Conservation (phyloP, 345 rosid species). For the Kernera saxatilis region DNA sequence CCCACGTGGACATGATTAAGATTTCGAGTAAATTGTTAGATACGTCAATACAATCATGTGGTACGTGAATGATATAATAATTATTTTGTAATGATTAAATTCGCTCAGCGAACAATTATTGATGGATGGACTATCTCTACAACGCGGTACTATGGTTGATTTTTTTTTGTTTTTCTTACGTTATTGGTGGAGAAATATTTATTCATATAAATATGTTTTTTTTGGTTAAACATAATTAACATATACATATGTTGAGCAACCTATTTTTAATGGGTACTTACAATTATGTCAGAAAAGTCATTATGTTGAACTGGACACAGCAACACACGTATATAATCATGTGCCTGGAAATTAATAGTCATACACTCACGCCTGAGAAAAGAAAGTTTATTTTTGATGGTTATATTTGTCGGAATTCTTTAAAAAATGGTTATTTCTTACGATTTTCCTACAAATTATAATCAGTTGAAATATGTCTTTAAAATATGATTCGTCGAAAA, state of each 20-base stretch:
- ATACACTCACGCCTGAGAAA: background rate
- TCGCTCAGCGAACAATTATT: slow-evolving; percentile 1
- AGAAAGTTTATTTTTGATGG: no score
- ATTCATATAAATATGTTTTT: background rate
- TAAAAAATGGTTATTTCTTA: no score
- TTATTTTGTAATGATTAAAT: slow-evolving; percentile 20
- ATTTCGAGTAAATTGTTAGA: slow-evolving; percentile 19
- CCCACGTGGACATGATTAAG: slow-evolving; percentile 27
- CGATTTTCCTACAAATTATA: no score
- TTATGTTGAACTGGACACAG: background rate
- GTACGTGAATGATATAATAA: slow-evolving; percentile 16
- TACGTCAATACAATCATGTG: slow-evolving; percentile 21
- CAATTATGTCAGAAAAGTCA: background rate
- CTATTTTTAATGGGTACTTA: background rate
- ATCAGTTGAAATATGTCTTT: no score
- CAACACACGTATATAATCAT: background rate
- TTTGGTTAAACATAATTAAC: no score
- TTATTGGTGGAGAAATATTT: background rate
- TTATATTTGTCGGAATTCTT: no score
- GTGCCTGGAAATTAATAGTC: background rate
- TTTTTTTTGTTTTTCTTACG: background rate
- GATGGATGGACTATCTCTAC: background rate
- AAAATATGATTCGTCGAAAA: no score
- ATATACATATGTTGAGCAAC: no score
- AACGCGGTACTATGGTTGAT: background rate